Percentiles rank a stretch among this genome's conserved stretches.
Evolutionary conservation across 495 filamentous ascomycete genomes (phyloP).

Genomic region (Penicillium salamii): DNA sequence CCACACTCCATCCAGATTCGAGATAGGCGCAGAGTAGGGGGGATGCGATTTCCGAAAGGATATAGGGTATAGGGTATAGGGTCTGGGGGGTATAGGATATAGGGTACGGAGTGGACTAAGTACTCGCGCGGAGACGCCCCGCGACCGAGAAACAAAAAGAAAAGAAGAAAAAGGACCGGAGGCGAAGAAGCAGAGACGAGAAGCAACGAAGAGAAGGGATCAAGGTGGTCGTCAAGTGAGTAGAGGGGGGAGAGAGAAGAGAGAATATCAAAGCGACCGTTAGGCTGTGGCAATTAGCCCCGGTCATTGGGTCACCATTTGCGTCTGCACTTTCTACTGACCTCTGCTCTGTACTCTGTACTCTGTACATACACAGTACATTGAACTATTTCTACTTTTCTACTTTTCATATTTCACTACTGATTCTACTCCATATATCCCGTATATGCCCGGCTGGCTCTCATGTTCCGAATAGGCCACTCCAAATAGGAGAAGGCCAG

Average conservation of each 20-base stretch:
- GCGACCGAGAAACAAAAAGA: constrained; percentile 9
- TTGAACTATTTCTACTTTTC: too few relatives aligned
- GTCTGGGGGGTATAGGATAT: too few relatives aligned
- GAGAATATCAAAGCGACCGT: background rate
- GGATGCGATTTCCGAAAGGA: constrained; percentile 25
- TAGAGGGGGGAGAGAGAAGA: background rate
- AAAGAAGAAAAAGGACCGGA: constrained; percentile 19
- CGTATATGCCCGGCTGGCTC: too few relatives aligned
- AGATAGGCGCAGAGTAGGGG: constrained; percentile 8
- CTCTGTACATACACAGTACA: too few relatives aligned
- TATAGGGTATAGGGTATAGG: constrained; percentile 23
- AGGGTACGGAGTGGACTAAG: constrained; percentile 24
- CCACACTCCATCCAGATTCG: constrained; percentile 32
- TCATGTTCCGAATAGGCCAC: too few relatives aligned
- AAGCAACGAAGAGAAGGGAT: constrained; percentile 2
- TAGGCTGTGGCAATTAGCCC: constrained; percentile 19
- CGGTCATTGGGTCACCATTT: background rate
- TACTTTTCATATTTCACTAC: too few relatives aligned
- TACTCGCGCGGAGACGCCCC: constrained; percentile 14
- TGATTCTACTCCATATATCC: too few relatives aligned
- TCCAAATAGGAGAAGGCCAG: background rate
- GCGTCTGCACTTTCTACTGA: too few relatives aligned
- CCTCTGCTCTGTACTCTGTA: too few relatives aligned
- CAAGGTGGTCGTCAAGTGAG: background rate
- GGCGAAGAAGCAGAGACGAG: constrained; percentile 6